Evolutionary conservation across 768 basidiomycete genomes (phyloP).

Genomic region (Serendipita sp.): DNA sequence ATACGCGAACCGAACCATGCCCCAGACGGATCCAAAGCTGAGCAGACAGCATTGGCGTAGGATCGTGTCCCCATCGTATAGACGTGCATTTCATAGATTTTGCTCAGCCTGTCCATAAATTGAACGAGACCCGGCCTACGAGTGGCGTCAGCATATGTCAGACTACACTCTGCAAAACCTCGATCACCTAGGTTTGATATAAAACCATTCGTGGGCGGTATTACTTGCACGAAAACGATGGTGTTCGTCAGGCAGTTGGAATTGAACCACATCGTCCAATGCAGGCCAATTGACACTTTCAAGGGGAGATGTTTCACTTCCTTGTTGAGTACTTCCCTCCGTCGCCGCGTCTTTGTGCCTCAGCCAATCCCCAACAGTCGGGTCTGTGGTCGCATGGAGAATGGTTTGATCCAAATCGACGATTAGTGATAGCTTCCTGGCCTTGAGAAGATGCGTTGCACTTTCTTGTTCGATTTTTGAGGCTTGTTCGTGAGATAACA

Average conservation of each 20-base stretch:
- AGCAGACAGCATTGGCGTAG: constrained; percentile 91
- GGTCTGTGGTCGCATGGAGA: constrained; percentile 96
- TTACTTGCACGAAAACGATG: not conserved
- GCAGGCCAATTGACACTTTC: constrained; percentile 7
- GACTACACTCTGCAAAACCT: not conserved
- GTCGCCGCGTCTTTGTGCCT: constrained; percentile 37
- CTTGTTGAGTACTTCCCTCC: not conserved
- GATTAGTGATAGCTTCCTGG: constrained; percentile 77
- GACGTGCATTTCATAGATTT: constrained; percentile 95
- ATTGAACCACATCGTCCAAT: not conserved
- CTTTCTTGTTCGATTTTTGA: constrained; percentile 75
- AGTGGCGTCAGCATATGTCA: not conserved
- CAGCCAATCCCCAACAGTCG: constrained; percentile 98
- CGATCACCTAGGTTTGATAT: constrained; percentile 90
- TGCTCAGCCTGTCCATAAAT: constrained; percentile 57
- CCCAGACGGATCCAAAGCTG: constrained; percentile 80
- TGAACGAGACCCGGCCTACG: constrained; percentile 64
- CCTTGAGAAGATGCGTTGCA: constrained; percentile 56
- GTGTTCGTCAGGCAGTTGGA: not conserved
- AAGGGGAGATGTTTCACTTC: not conserved
- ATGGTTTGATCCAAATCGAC: constrained; percentile 99
- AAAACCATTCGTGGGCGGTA: constrained; percentile 40
- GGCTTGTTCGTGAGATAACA: constrained; percentile 86
- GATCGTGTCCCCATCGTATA: constrained; percentile 99
- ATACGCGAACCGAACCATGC: constrained; percentile 77